phyloP scores from a whole-genome alignment of 2,329 filamentous ascomycete species.

The Diaporthe longicolla region DNA sequence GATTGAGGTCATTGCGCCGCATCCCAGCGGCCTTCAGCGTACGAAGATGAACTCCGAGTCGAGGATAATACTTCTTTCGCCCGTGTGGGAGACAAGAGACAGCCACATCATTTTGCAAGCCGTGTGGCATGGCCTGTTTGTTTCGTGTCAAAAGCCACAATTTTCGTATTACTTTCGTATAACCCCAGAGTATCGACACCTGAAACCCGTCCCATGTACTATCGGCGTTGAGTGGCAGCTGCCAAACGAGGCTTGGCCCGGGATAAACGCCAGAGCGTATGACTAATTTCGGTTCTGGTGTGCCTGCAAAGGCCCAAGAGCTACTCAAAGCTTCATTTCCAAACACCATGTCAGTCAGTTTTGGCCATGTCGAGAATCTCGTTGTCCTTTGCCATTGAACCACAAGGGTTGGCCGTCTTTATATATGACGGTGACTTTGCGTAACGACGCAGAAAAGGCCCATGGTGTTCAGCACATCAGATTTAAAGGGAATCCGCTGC shows the following conservation, averaged over 20 bases:
- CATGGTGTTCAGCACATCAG: neutral
- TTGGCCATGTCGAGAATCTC: neutral
- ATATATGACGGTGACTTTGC: no score
- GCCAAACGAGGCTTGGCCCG: neutral
- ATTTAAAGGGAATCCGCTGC: no score
- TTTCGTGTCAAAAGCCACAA: slow-evolving; percentile 18
- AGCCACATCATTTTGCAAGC: neutral
- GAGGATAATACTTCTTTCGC: neutral
- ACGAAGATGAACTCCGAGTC: no score
- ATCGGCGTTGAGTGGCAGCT: neutral
- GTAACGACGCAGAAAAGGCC: neutral
- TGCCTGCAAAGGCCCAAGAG: neutral
- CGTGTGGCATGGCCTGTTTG: neutral
- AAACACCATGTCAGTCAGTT: neutral
- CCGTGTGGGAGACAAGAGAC: no score
- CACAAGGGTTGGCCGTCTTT: neutral
- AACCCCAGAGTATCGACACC: neutral
- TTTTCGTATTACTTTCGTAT: neutral
- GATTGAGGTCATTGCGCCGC: neutral
- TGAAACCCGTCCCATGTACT: neutral
- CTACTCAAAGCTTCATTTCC: neutral
- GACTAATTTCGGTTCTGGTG: neutral
- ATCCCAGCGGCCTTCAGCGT: neutral
- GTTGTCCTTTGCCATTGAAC: neutral
- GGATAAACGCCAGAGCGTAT: neutral